Percentiles rank a stretch among this genome's conserved stretches.
Conservation (phyloP, 2,329 filamentous ascomycete species). For the Botrytis elliptica region DNA sequence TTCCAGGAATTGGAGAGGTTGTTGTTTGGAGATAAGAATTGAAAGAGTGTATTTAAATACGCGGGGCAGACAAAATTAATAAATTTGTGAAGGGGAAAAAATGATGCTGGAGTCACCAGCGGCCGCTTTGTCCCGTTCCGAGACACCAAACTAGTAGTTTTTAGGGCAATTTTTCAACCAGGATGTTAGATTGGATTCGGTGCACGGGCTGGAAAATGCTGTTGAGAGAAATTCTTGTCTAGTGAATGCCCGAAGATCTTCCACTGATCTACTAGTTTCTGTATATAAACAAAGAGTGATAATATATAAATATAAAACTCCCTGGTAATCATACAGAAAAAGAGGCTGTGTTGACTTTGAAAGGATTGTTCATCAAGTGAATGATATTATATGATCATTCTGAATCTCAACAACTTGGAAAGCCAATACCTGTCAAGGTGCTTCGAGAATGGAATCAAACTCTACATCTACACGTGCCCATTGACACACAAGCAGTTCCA, state of each 20-base stretch:
- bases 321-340: not conserved
- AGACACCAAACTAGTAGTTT: not conserved
- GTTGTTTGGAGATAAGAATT: not conserved
- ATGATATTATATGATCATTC: not conserved
- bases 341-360: not conserved
- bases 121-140: slow-evolving; percentile 7
- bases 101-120: not conserved
- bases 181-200: not conserved
- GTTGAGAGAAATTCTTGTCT: not conserved
- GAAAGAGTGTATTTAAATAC: not conserved
- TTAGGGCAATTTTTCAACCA: not conserved
- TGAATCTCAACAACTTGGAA: not conserved
- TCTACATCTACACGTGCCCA: not conserved
- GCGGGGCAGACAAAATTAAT: slow-evolving; percentile 5
- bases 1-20: not conserved
- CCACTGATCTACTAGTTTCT: not conserved
- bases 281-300: not conserved
- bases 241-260: not conserved
- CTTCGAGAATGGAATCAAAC: not conserved
- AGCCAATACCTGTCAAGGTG: not conserved
- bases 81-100: slow-evolving; percentile 12
- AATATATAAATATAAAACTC: not conserved
- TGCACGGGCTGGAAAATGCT: not conserved
- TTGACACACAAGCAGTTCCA: not conserved
- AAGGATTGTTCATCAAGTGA: not conserved